Conservation (phyloP, 2,329 filamentous ascomycete genomes). For the Aspergillus sp. region DNA sequence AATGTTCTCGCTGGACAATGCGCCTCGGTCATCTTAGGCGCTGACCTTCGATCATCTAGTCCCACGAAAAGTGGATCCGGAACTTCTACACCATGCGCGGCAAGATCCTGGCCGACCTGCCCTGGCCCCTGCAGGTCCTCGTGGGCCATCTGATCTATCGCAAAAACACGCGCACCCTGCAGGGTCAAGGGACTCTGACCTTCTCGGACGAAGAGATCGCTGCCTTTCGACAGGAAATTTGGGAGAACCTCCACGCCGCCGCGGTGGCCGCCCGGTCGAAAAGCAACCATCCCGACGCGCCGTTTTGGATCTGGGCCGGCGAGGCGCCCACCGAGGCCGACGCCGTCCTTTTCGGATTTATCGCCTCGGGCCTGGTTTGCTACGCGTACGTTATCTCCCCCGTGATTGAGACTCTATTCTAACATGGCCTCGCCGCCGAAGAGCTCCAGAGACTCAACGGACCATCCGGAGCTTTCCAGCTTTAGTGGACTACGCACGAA, state of each 20-base stretch:
- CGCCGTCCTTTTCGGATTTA: conserved; percentile 58
- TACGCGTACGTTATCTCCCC: conserved; percentile 49
- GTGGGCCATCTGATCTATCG: conserved; percentile 54
- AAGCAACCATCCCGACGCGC: conserved; percentile 23
- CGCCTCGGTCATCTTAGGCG: neutral
- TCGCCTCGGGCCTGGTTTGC: conserved; percentile 53
- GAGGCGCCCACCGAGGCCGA: conserved; percentile 58
- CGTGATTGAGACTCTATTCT: neutral
- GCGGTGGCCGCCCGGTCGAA: conserved; percentile 35
- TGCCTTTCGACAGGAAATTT: conserved; percentile 51
- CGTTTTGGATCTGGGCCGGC: conserved; percentile 61
- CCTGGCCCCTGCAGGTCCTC: conserved; percentile 53
- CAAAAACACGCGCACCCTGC: conserved; percentile 43
- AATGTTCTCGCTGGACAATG: neutral
- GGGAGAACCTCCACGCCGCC: conserved; percentile 52
- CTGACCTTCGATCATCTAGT: conserved; percentile 25
- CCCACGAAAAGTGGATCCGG: conserved; percentile 57
- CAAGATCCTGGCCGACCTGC: conserved; percentile 48
- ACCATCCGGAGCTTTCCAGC: conserved; percentile 50
- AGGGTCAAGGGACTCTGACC: conserved; percentile 58
- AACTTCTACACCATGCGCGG: conserved; percentile 62
- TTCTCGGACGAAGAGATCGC: conserved; percentile 52
- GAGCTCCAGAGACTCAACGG: conserved; percentile 48
- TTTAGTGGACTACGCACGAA: conserved; percentile 55
- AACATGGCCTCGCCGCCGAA: conserved; percentile 22